A percentile compares a stretch with the other conserved stretches of the same genome.
Conservation (phyloP, 768 basidiomycete species). For the Trametes coccinea region DNA sequence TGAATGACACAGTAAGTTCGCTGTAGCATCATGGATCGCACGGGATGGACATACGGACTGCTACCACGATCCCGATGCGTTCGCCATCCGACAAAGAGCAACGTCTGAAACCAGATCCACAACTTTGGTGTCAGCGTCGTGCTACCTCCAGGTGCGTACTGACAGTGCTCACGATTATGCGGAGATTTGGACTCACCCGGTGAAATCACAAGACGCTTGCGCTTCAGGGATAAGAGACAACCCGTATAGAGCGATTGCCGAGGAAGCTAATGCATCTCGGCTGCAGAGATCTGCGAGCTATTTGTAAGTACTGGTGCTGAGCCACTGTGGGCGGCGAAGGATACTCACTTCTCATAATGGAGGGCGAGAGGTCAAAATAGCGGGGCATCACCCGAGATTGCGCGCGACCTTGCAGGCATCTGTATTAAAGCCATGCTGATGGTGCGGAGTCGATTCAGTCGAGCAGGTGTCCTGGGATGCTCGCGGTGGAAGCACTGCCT, state of each 20-base stretch:
- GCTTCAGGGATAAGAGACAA: slow-evolving; percentile 2
- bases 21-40: too few relatives aligned
- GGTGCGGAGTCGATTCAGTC: too few relatives aligned
- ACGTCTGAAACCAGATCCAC: background rate
- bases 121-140: background rate
- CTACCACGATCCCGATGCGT: slow-evolving; percentile 17
- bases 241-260: background rate
- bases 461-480: too few relatives aligned
- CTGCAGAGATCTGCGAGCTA: background rate
- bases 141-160: background rate
- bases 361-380: too few relatives aligned
- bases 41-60: background rate
- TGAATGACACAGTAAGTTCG: background rate
- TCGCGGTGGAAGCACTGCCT: too few relatives aligned
- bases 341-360: too few relatives aligned
- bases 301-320: background rate
- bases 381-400: too few relatives aligned
- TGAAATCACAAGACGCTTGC: slow-evolving; percentile 6
- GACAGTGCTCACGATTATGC: background rate
- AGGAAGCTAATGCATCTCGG: background rate
- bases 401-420: too few relatives aligned
- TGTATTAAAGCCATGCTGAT: too few relatives aligned
- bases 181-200: background rate
- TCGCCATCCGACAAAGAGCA: slow-evolving; percentile 13
- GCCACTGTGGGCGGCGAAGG: background rate